Percentiles rank a stretch among this genome's conserved stretches.
These are phyloP conservation scores for Vanilla planifolia DNA, from an alignment of 106 monocot genomes.

Conservation along the genomic window DNA sequence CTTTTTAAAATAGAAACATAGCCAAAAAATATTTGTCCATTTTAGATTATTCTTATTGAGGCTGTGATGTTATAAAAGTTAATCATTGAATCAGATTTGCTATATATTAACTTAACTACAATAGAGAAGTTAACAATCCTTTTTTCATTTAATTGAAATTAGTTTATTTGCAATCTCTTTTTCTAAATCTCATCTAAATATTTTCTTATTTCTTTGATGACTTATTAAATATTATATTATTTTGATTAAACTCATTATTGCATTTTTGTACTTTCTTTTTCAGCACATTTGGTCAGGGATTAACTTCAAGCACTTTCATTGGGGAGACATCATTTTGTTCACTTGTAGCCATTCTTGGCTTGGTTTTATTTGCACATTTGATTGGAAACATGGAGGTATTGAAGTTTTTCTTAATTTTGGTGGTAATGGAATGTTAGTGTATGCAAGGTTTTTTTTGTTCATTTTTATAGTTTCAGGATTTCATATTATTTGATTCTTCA, in stretches of 20 bases:
- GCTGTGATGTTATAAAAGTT: too few relatives aligned
- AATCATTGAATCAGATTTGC: too few relatives aligned
- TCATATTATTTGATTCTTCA: background rate
- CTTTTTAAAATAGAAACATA: too few relatives aligned
- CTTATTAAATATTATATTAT: background rate
- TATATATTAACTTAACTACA: too few relatives aligned
- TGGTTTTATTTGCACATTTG: conserved; percentile 65
- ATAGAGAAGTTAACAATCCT: too few relatives aligned
- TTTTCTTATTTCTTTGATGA: too few relatives aligned
- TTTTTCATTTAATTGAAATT: too few relatives aligned
- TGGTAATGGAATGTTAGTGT: background rate
- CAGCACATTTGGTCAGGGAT: conserved; percentile 61
- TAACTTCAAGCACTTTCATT: conserved; percentile 52
- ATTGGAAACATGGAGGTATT: conserved; percentile 73
- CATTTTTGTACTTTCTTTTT: conserved; percentile 7
- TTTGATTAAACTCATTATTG: background rate
- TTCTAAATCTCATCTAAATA: background rate
- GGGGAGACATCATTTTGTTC: conserved; percentile 55
- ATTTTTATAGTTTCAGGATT: background rate
- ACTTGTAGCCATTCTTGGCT: conserved; percentile 49
- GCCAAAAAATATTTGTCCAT: too few relatives aligned
- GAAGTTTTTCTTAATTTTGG: background rate
- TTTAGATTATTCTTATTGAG: too few relatives aligned
- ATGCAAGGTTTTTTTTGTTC: background rate
- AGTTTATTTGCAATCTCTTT: background rate